A percentile compares a stretch with the other conserved stretches of the same genome.
Evolutionary conservation across 2,329 filamentous ascomycete species (phyloP).

Genomic region (Clarireedia hainanense): DNA sequence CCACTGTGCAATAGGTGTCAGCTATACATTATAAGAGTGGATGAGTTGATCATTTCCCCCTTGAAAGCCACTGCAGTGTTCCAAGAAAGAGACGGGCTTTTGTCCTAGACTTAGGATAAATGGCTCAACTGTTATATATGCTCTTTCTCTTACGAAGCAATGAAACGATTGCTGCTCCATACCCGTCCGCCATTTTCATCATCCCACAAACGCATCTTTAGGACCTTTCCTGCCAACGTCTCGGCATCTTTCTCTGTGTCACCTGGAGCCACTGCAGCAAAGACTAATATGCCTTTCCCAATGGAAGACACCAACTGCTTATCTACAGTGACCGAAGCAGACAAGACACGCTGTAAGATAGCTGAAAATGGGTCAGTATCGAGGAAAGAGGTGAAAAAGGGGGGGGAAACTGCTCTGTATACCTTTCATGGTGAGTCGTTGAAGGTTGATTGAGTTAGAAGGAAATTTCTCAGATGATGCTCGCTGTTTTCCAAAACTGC

Average conservation of each 20-base stretch:
- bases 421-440: conserved; percentile 32
- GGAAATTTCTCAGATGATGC: background rate
- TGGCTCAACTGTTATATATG: too few species aligned
- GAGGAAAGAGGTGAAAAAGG: conserved; percentile 7
- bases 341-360: conserved; percentile 87
- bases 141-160: background rate
- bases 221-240: conserved; percentile 70
- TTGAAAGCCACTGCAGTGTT: too few species aligned
- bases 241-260: conserved; percentile 88
- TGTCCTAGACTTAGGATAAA: too few species aligned
- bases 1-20: conserved; percentile 56
- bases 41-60: too few species aligned
- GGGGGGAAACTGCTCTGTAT: background rate
- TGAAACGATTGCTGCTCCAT: conserved; percentile 8
- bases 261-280: conserved; percentile 83
- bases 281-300: conserved; percentile 79
- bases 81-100: too few species aligned
- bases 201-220: conserved; percentile 86
- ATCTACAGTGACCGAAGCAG: conserved; percentile 91
- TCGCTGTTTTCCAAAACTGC: too few species aligned
- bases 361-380: conserved; percentile 43
- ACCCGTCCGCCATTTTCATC: conserved; percentile 28
- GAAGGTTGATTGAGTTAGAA: background rate
- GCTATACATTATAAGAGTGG: background rate
- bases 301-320: conserved; percentile 85